Evolutionary conservation across 208 protist species (phyloP), one percentile per base, ranked within the genome.

Genomic region (Trypanosoma caninum): DNA sequence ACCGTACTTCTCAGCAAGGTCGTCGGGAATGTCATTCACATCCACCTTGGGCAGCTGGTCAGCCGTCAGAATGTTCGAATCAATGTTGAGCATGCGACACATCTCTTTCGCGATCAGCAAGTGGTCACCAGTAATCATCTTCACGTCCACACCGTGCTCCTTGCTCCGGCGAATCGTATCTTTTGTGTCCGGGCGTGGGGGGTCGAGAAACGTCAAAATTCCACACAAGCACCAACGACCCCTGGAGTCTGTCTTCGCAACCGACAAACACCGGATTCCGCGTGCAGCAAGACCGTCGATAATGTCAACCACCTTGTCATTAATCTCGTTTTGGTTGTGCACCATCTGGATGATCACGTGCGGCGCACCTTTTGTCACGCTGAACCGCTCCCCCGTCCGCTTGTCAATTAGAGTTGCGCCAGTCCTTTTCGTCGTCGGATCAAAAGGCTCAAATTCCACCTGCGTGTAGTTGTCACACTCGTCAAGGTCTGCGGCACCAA

Each of bases 81-180:
- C 85, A 55, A 98, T 98, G 34, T 84, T 82, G 77, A 96, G 98
- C 67, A 98, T 58, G 23, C 79, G 76, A 3, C 94, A 93, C 48
- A 99, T 98, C 18, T 81, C 78, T n/a, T 88, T 69, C 2, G 97
- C 97, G 20, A 95, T 98, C 28, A 87, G 68, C 16, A 98, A 64
- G 76, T 97, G 93, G 61, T 98, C 94, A 41, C 97, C 97, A 0
- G 97, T 99, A 45, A 97, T 87, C 97, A 99, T 99, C 60, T 94
- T 77, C 53, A 99, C 96, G 5, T 70, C 89, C 53, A 99, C 91
- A 10, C 97, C 97, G 4, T 97, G 96, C 41, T 78, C 40, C 67
- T 98, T 86, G 80, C 97, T 98, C 64, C 80, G 76, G 31, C 42
- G 50, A 16, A 99, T 93, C 14, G 97, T 90, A 18, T 86, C 74